Evolutionary conservation across 805 yeast genomes (phyloP), one percentile per base, ranked within the genome.

Genomic region (Blastobotrys robertii): DNA sequence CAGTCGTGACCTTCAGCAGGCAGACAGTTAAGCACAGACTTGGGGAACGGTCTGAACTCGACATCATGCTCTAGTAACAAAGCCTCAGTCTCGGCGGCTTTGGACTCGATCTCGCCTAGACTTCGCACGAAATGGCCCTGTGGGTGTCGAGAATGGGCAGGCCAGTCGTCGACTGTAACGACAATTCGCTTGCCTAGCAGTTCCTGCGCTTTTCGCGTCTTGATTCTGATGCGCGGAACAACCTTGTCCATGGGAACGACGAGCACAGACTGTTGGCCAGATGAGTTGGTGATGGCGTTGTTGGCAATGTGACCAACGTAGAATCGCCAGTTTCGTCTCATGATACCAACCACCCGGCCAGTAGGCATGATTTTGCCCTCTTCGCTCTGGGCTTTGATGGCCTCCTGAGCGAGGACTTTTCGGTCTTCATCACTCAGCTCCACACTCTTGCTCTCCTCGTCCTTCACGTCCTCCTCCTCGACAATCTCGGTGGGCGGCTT

Each of bases 41-140:
- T 85, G 3, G 97, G 80, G 60, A 92, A 92, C 22, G 97, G 99
- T 52, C 96, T 75, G 60, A 87, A 92, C 57, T 92, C 97, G 22
- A 92, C 95, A 58, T 90, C 97, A 59, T 92, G 96, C 59, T 92
- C 99, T 45, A 92, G 66, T 40, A 92, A 65, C 43, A 92, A 68
- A 1, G 97, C 96, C 58, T 92, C 97, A 8, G 96, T 90, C 65
- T 92, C 99, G 2, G 98, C 97, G 55, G 81, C 84, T 38, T 84
- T 84, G 46, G 87, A 79, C 64, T 92, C 99, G 39, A 90, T 76
- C 13, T 76, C 88, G 50, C 99, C 99, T 29, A 92, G 70, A 35
- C 81, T 72, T 54, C 96, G 75, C 3, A 92, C 90, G 58, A 85
- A 90, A 63, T 92, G 99, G 7, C 98, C 99, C 55, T 83, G 83